Evolutionary conservation across 2,329 filamentous ascomycete species (phyloP).

Genomic region (Mycosphaerella arachidis): DNA sequence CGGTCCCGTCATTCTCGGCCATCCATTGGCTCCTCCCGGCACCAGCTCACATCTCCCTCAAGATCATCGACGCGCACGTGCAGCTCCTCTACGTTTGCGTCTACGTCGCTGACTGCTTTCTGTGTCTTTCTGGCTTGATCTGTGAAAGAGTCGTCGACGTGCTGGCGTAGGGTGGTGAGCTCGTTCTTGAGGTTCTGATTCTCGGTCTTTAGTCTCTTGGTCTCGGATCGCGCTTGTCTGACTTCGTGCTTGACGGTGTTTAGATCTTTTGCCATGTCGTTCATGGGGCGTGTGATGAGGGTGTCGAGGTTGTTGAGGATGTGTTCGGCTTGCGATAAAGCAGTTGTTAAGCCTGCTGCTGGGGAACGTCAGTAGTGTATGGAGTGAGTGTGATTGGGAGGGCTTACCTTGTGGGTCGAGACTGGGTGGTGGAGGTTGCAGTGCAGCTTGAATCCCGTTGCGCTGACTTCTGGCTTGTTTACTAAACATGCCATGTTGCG

Average conservation of each 20-base stretch:
- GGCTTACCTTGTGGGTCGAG: neutral
- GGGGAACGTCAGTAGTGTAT: neutral
- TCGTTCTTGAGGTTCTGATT: neutral
- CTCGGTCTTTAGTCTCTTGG: neutral
- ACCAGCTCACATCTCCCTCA: neutral
- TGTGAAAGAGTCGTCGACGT: neutral
- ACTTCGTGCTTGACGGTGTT: neutral
- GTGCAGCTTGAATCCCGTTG: neutral
- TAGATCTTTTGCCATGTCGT: neutral
- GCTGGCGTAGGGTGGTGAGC: neutral
- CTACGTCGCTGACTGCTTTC: neutral
- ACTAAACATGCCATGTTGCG: neutral
- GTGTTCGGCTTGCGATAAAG: neutral
- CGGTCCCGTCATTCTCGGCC: neutral
- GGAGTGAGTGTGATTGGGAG: neutral
- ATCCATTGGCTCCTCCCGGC: neutral
- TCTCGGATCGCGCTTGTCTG: neutral
- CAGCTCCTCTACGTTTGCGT: neutral
- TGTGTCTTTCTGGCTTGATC: neutral
- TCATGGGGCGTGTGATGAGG: neutral
- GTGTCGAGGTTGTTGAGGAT: neutral
- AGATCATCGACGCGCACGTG: neutral
- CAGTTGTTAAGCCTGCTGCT: neutral
- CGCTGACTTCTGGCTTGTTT: neutral
- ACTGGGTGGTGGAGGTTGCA: neutral